Base-by-base conservation (phyloP, 2,329 filamentous ascomycete genomes). In the Fusarium pseudoanthophilum region DNA sequence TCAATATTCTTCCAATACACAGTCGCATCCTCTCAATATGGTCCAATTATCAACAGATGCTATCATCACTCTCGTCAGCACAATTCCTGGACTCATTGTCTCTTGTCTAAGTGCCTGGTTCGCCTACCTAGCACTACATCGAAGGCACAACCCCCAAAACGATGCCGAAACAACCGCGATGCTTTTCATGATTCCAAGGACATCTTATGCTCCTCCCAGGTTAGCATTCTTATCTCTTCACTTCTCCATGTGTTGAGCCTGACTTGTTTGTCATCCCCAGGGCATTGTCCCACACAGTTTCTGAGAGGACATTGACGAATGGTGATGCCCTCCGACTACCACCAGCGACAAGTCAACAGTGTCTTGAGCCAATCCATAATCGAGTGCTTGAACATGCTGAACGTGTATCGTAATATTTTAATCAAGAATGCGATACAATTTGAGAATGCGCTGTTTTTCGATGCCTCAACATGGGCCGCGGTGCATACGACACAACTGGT, bases 211-310 rank as follows among this genome's bases (percentile, higher is more conserved):
- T 2, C 20, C 20, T 11, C 2, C 51, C 0, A 39, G 18, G 51
- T 53, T 16, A 10, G 51, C 14, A 5, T 10, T 13, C 0, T 1
- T 1, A 10, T 37, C 0, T 9, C 2, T 4, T 4, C 6, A 1
- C 13, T 3, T 52, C 15, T 15, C 0, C 0, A 26, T 26, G 18
- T 16, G 32, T 21, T 53, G 4, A 16, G n/a, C 10, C 49, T 53
- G 24, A 53, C 18, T 16, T 21, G 24, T 4, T 13, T 53, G 20
- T 14, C 24, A n/a, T n/a, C 14, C 16, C 9, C 20, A 53, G 51
- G n/a, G 4, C 34, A 4, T 0, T 53, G 20, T 13, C 51, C 4
- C 51, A 28, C 24, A 16, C 20, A 7, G 24, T 14, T 28, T 18
- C 51, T 5, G 24, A n/a, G 24, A 39, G 34, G 24, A 39, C n/a